Percentiles rank a stretch among this genome's conserved stretches.
phyloP scores from a whole-genome alignment of 1,284 basidiomycete species.

The Pterula multifida region DNA sequence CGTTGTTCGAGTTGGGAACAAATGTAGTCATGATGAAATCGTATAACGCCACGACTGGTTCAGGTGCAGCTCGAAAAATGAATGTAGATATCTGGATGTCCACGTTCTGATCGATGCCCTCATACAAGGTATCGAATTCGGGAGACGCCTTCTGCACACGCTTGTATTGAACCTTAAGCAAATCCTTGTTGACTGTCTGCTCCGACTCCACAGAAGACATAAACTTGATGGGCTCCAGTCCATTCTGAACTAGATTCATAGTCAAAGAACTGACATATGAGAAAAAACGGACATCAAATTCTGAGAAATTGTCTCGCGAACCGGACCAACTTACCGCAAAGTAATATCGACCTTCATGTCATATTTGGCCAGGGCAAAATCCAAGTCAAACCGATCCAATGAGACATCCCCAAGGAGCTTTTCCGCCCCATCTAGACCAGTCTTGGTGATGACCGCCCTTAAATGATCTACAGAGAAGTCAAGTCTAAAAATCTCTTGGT shows the following conservation, averaged over 20 bases:
- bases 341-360: constrained; percentile 85
- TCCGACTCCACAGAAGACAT: constrained; percentile 60
- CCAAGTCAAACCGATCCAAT: constrained; percentile 72
- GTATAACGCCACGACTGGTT: constrained; percentile 86
- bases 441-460: constrained; percentile 75
- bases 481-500: constrained; percentile 83
- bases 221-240: constrained; percentile 49
- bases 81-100: constrained; percentile 90
- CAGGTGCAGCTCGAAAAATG: constrained; percentile 82
- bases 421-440: constrained; percentile 48
- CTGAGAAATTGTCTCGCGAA: constrained; percentile 5
- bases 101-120: constrained; percentile 84
- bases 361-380: constrained; percentile 67
- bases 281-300: background rate
- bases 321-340: constrained; percentile 45
- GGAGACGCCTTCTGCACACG: constrained; percentile 81
- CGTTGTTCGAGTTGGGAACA: constrained; percentile 36
- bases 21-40: constrained; percentile 99
- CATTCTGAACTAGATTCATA: constrained; percentile 61
- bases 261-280: constrained; percentile 50
- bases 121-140: constrained; percentile 74
- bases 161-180: constrained; percentile 78
- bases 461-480: constrained; percentile 84
- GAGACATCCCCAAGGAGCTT: constrained; percentile 70
- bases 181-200: constrained; percentile 43